phyloP scores from a whole-genome alignment of 495 filamentous ascomycete species.

The Aspergillus coremiiformis region DNA sequence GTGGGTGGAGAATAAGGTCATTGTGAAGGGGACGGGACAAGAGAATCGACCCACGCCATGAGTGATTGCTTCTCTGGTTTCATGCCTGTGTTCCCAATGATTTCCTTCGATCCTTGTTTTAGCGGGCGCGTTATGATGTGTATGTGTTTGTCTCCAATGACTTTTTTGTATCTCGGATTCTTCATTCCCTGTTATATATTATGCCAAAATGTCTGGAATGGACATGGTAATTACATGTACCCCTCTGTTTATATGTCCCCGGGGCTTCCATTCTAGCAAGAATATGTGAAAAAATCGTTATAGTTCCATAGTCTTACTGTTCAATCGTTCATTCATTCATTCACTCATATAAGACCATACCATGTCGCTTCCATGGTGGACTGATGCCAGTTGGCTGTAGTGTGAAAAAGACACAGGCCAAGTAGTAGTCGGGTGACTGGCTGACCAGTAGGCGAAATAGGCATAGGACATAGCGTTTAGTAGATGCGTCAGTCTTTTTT shows the following conservation, averaged over 20 bases:
- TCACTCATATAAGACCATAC: slow-evolving; percentile 31
- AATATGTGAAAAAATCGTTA: slow-evolving; percentile 2
- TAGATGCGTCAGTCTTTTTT: slow-evolving; percentile 4
- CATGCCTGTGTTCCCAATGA: not conserved
- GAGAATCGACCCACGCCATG: slow-evolving; percentile 2
- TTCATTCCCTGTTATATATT: not conserved
- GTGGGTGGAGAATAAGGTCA: slow-evolving; percentile 41
- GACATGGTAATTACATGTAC: not conserved
- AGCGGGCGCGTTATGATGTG: not conserved
- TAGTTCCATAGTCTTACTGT: not conserved
- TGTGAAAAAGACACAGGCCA: not conserved
- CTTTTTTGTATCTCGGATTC: not conserved
- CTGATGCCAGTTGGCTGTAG: not conserved
- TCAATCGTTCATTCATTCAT: slow-evolving; percentile 36
- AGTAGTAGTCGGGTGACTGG: not conserved
- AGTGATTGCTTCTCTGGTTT: not conserved
- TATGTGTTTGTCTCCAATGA: not conserved
- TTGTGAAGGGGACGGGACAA: slow-evolving; percentile 16
- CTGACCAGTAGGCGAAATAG: not conserved
- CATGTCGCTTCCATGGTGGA: not conserved
- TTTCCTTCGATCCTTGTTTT: not conserved
- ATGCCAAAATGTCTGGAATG: not conserved
- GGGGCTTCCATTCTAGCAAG: not conserved
- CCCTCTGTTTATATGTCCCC: not conserved
- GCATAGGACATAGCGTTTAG: slow-evolving; percentile 5